Percentiles rank a stretch among this genome's conserved stretches.
These are phyloP conservation scores for Candida maesae DNA, from an alignment of 805 yeast species.

Conservation along the genomic window DNA sequence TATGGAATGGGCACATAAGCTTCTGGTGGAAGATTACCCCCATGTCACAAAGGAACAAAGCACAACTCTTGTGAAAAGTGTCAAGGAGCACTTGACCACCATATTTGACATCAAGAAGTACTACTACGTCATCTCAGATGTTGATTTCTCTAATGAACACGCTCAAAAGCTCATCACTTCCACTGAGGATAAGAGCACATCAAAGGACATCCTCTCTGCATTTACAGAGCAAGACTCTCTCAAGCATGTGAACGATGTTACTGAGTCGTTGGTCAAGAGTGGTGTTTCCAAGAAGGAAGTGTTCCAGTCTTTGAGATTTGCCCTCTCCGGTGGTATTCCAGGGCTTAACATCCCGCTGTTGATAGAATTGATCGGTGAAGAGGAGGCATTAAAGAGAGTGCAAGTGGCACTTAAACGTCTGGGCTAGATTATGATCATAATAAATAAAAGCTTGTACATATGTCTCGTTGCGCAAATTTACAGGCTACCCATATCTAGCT, in stretches of 20 bases:
- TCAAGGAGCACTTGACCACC: constrained; percentile 49
- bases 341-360: constrained; percentile 66
- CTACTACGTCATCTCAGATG: constrained; percentile 42
- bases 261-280: constrained; percentile 12
- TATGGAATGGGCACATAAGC: constrained; percentile 30
- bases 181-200: constrained; percentile 6
- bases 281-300: constrained; percentile 36
- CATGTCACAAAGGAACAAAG: constrained; percentile 32
- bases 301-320: constrained; percentile 59
- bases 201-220: constrained; percentile 17
- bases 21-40: constrained; percentile 18
- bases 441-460: background rate
- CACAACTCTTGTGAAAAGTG: constrained; percentile 35
- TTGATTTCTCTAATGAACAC: constrained; percentile 21
- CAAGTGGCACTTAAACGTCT: constrained; percentile 38
- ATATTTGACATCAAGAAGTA: constrained; percentile 51
- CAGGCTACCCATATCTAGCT: no score
- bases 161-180: constrained; percentile 32
- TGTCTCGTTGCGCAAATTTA: no score
- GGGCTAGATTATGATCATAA: constrained; percentile 23
- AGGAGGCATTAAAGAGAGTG: constrained; percentile 30
- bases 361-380: constrained; percentile 50
- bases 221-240: constrained; percentile 10
- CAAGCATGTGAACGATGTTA: constrained; percentile 6
- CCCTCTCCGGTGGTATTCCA: constrained; percentile 63